These are phyloP conservation scores for Fusarium illudens DNA, from an alignment of 2,329 filamentous ascomycete species.

Conservation along the genomic window DNA sequence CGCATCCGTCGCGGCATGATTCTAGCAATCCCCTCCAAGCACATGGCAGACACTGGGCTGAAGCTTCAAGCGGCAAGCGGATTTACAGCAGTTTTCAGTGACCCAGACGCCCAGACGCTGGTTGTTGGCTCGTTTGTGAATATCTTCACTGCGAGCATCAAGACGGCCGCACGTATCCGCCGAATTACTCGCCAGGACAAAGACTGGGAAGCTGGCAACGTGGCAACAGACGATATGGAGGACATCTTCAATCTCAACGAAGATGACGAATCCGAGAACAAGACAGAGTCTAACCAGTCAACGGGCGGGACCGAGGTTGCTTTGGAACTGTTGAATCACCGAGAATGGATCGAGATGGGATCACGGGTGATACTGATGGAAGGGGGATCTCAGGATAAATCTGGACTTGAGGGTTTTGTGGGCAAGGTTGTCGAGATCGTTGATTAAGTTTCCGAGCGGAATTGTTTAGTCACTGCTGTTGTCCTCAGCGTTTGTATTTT, in stretches of 20 bases:
- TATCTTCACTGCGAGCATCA: constrained; percentile 86
- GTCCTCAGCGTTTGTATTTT: constrained; percentile 9
- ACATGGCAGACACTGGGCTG: constrained; percentile 64
- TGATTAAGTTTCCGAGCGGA: constrained; percentile 52
- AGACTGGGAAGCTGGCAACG: constrained; percentile 38
- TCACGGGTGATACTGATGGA: constrained; percentile 76
- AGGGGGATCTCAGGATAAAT: constrained; percentile 72
- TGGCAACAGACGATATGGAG: constrained; percentile 53
- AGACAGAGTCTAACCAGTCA: constrained; percentile 28
- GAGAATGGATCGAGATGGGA: constrained; percentile 78
- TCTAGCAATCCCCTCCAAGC: constrained; percentile 68
- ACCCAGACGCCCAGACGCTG: constrained; percentile 69
- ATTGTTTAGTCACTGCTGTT: constrained; percentile 17
- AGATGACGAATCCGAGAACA: constrained; percentile 50
- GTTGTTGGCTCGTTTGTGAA: constrained; percentile 76
- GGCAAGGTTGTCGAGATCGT: constrained; percentile 71
- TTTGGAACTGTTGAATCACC: constrained; percentile 72
- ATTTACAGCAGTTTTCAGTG: constrained; percentile 75
- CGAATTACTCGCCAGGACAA: constrained; percentile 54
- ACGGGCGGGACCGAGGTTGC: constrained; percentile 61
- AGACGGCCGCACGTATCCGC: constrained; percentile 79
- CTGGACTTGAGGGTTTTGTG: constrained; percentile 76
- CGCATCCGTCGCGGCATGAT: constrained; percentile 84
- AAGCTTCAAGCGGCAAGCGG: constrained; percentile 72
- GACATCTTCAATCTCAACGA: constrained; percentile 68